A percentile compares a stretch with the other conserved stretches of the same genome.
These are phyloP conservation scores for Stagonosporopsis vannaccii DNA, from an alignment of 2,329 filamentous ascomycete species.

Conservation along the genomic window DNA sequence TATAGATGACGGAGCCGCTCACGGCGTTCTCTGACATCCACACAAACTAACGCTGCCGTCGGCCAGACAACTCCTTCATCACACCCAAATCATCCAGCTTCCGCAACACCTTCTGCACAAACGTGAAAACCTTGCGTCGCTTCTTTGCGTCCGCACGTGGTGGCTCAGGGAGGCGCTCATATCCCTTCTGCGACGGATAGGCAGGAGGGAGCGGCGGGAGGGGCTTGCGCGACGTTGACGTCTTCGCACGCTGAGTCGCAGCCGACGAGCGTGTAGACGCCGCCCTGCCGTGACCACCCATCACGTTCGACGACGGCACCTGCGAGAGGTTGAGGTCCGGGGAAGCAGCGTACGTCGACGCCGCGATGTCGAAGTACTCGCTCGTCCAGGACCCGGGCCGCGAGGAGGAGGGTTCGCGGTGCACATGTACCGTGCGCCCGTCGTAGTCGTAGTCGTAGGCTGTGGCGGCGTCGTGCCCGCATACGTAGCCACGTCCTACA, in stretches of 20 bases:
- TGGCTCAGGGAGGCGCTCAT: not conserved
- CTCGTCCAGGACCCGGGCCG: not conserved
- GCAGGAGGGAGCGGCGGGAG: not conserved
- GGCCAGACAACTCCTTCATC: conserved; percentile 18
- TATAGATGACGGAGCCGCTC: not conserved
- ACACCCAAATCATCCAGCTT: conserved; percentile 20
- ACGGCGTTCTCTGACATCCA: not conserved
- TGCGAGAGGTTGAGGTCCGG: not conserved
- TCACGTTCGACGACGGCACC: not conserved
- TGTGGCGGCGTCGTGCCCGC: conserved; percentile 22
- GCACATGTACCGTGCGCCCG: conserved; percentile 25
- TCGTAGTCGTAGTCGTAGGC: conserved; percentile 27
- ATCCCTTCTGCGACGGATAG: not conserved
- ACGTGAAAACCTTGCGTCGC: conserved; percentile 5
- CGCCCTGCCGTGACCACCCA: too few species aligned
- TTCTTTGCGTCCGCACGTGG: not conserved
- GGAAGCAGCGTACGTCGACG: not conserved
- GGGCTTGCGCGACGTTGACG: not conserved
- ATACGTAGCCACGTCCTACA: not conserved
- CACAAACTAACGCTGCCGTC: too few species aligned
- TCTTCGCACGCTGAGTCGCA: not conserved
- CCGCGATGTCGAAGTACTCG: not conserved
- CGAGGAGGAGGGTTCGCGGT: conserved; percentile 2
- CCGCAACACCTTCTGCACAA: conserved; percentile 21
- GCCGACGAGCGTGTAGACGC: not conserved